Evolutionary conservation across 2,329 filamentous ascomycete species (phyloP).

Genomic region (Trichocomaceae sp.): DNA sequence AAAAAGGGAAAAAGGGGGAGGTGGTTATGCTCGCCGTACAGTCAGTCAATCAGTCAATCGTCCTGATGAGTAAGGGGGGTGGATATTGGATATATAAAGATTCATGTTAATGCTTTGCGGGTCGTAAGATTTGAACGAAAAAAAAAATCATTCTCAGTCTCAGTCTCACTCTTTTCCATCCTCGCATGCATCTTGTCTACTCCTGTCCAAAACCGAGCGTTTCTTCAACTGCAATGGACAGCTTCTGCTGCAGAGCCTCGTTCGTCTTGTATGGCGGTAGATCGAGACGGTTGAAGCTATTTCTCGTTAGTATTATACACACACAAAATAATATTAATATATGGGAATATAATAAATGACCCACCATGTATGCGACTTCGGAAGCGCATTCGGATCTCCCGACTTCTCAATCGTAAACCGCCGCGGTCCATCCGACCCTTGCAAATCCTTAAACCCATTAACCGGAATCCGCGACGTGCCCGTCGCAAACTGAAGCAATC

Average conservation of each 20-base stretch:
- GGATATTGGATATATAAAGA: background rate
- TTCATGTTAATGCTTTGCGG: background rate
- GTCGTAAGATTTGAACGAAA: background rate
- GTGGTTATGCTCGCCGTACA: slow-evolving; percentile 6
- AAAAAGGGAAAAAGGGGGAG: background rate
- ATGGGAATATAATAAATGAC: too few species aligned
- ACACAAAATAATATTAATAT: too few species aligned
- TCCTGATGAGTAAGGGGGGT: background rate
- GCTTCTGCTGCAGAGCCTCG: slow-evolving; percentile 77
- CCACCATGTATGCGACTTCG: slow-evolving; percentile 97
- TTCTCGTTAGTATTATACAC: slow-evolving; percentile 19
- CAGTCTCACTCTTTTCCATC: background rate
- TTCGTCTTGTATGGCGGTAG: slow-evolving; percentile 86
- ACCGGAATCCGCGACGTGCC: slow-evolving; percentile 97
- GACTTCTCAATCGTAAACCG: slow-evolving; percentile 98
- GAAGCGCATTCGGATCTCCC: slow-evolving; percentile 80
- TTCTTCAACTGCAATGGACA: slow-evolving; percentile 96
- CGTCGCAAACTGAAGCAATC: slow-evolving; percentile 91
- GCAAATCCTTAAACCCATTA: slow-evolving; percentile 98
- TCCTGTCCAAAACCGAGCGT: slow-evolving; percentile 98
- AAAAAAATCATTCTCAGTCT: background rate
- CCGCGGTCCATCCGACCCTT: slow-evolving; percentile 90
- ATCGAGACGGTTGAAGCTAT: slow-evolving; percentile 93
- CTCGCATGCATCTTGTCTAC: too few species aligned
- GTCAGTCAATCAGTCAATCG: slow-evolving; percentile 1